Base-by-base conservation (phyloP, 2,329 filamentous ascomycete genomes). In the Fusarium sp. region DNA sequence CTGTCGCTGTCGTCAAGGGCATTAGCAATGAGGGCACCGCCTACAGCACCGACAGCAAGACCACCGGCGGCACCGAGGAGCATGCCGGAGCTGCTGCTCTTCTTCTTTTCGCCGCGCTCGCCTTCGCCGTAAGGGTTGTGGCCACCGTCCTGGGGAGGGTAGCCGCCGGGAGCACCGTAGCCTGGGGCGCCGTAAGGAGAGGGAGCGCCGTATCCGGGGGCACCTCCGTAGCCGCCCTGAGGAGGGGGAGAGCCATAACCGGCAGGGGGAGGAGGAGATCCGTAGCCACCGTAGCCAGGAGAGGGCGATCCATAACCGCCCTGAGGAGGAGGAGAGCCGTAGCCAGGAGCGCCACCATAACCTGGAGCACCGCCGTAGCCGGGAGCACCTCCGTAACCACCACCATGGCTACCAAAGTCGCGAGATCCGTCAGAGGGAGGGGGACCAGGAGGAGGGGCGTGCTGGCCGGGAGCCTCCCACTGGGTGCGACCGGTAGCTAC, bases 1-100 rank as follows among this genome's bases (percentile, higher is more conserved):
- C 75, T 79, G 62, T 79, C 74, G 22, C 62, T 63, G 59, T 79
- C 76, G 59, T 79, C 66, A 33, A 90, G 75, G 63, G 87, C 89
- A 76, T 92, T 85, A 50, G 87, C 87, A 63, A 92, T 83, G 54
- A 90, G 77, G 4, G 89, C 90, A 60, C 90, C 90, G 27, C 88
- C 91, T 43, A 90, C 79, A 63, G 86, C 87, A 73, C 90, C 89
- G 14, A 87, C 82, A 1, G 88, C 90, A 22, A 92, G 79, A 81
- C 91, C 91, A 38, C 86, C 90, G 11, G 87, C 88, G 60, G 88
- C 90, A 50, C 86, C 90, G 25, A 90, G 85, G 52, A 92, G 82
- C 79, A 90, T 85, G 76, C 87, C 88, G 22, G 87, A 88, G 72
- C 85, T 87, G 66, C 86, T 85, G 45, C 82, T 81, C 76, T 84